Evolutionary conservation across 306 rosid genomes (phyloP).

Genomic region (Sechiopsis laciniata): DNA sequence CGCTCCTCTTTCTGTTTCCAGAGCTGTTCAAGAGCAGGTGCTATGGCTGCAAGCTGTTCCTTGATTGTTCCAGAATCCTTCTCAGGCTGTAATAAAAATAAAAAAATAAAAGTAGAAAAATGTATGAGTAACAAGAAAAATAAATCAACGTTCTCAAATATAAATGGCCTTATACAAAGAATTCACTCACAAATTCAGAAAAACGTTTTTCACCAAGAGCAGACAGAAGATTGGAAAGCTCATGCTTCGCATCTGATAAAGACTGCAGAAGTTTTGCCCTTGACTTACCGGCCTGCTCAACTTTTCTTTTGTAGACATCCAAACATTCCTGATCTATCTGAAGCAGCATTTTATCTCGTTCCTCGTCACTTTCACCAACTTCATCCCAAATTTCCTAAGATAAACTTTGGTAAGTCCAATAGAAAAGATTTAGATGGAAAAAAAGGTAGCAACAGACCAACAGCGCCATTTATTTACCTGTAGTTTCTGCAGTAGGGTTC

Average conservation of each 20-base stretch:
- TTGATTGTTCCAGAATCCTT: conserved; percentile 52
- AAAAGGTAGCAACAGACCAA: conserved; percentile 6
- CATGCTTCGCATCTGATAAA: conserved; percentile 68
- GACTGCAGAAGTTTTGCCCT: conserved; percentile 91
- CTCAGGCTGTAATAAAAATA: conserved; percentile 40
- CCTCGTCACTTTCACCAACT: conserved; percentile 92
- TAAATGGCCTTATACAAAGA: not conserved
- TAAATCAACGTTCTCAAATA: not conserved
- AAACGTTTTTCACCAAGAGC: conserved; percentile 47
- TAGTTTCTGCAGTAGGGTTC: conserved; percentile 81
- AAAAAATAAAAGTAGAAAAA: not conserved
- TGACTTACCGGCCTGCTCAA: conserved; percentile 86
- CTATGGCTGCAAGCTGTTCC: conserved; percentile 76
- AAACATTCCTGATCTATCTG: conserved; percentile 94
- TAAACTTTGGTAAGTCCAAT: not conserved
- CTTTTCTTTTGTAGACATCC: conserved; percentile 95
- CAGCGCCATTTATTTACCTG: conserved; percentile 44
- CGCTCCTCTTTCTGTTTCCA: conserved; percentile 94
- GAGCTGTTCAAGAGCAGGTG: conserved; percentile 74
- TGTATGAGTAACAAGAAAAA: not conserved
- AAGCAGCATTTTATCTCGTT: conserved; percentile 94
- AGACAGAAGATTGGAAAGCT: conserved; percentile 71
- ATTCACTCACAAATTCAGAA: conserved; percentile 30
- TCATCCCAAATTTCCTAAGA: conserved; percentile 95
- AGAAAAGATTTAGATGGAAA: not conserved